Base-by-base conservation (phyloP, 306 rosid species). In the Fragaria ananassa region DNA sequence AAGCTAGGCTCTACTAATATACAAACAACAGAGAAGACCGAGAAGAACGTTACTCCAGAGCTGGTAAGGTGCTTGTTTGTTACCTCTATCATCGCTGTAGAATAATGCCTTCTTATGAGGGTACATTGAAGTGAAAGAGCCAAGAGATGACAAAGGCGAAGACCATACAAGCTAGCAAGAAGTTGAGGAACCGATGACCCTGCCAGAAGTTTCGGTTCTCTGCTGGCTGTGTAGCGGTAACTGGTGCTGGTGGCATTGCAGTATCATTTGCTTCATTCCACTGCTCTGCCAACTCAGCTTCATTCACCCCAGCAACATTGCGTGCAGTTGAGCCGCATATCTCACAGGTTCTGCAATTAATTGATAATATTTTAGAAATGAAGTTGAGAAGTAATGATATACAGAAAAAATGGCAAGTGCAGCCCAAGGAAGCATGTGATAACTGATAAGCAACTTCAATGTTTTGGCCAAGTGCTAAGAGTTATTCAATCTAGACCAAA, bases 81-180 rank as follows among this genome's bases (percentile, higher is more conserved):
- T 34, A 74, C 78, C 84, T 82, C 83, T 51, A 84, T 75, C 74
- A 76, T 77, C 72, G 39, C 56, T 5, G 31, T n/a, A 42, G 71
- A 60, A 34, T 44, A 39, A 68, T 47, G 23, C 4, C 4, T 72
- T 75, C 78, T 86, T 81, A 93, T 51, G 97, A 91, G 83, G 96
- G 98, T 29, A 89, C 93, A 81, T 93, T 93, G 78, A 93, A 93
- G 87, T 93, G 97, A 75, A 89, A 93, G 74, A 93, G 92, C 98
- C 98, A 93, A 5, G 98, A 93, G 75, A 91, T 93, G 72, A 91
- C 92, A 65, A 93, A 93, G 49, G 98, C 97, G 70, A 93, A 93
- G 4, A 93, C 97, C 96, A 93, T 91, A 80, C 92, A 89, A 4
- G 98, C 98, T 46, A 91, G 92, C 68, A 91, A 83, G 77, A 93